Base-by-base conservation (phyloP, 768 basidiomycete species). In the Daedaleopsis sinensis region DNA sequence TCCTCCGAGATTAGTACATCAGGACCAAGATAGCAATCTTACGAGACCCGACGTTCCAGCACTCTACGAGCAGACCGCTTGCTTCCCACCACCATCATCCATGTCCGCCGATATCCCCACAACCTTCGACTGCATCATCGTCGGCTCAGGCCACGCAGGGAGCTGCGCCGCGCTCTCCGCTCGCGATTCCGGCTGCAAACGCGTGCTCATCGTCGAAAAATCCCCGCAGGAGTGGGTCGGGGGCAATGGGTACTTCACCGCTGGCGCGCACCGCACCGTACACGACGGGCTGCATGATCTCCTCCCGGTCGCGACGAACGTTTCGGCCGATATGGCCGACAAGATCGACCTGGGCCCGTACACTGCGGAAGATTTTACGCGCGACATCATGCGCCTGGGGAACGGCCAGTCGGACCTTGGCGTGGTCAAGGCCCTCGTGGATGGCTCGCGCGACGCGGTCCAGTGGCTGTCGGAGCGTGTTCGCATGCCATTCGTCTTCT, bases 231-330 rank as follows among this genome's bases (percentile, higher is more conserved):
- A 81, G 58, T 89, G 88, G 88, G 80, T 72, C 4, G 89, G 89
- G 5, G 89, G 88, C 18, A 90, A 91, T 66, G 85, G 87, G 18
- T 88, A 84, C 72, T 90, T 89, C 74, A 89, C 88, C 35, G 87
- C 87, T 11, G 88, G 88, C 21, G 86, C 87, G 8, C 79, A 84
- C 67, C 84, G 88, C 55, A 88, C 84, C 12, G 84, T 82, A 3
- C 88, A 90, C 65, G 74, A 61, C 16, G 89, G 88, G 1, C 76
- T 89, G n/a, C 64, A 72, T 4, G 87, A 89, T 71, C 78, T 89
- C 38, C 77, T 88, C 23, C 74, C 82, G 4, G 71, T 88, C 61
- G 80, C 89, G 21, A 72, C 68, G 52, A 83, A 82, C 61, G 81
- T 80, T 44, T 68, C 80, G 1, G 63, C 78, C 23, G 78, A 79